phyloP scores from a whole-genome alignment of 805 yeast species.

The Candida broadrunensis region DNA sequence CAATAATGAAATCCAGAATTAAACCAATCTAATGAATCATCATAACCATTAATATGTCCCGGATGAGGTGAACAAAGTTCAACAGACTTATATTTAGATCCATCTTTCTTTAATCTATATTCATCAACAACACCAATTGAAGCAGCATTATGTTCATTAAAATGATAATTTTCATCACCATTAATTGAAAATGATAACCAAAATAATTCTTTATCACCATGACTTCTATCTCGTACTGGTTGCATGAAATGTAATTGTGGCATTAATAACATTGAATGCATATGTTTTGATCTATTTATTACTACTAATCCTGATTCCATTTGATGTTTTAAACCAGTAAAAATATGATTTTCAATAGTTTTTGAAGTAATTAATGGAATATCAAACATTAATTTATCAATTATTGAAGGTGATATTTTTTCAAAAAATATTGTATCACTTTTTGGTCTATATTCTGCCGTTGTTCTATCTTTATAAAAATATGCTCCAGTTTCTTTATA shows the following conservation, averaged over 20 bases:
- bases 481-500: constrained; percentile 29
- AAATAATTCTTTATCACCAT: constrained; percentile 28
- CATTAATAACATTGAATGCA: constrained; percentile 22
- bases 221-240: constrained; percentile 17
- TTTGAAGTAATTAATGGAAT: constrained; percentile 27
- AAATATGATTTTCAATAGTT: constrained; percentile 26
- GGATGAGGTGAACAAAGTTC: constrained; percentile 63
- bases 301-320: constrained; percentile 33
- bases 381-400: constrained; percentile 26
- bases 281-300: constrained; percentile 23
- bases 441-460: constrained; percentile 19
- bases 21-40: constrained; percentile 38
- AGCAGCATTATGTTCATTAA: constrained; percentile 21
- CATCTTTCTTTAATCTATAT: constrained; percentile 12
- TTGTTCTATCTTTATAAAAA: constrained; percentile 26
- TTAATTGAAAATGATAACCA: constrained; percentile 24
- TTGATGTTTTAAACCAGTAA: constrained; percentile 38
- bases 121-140: constrained; percentile 28
- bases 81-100: constrained; percentile 21
- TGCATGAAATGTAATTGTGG: constrained; percentile 24
- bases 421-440: constrained; percentile 17
- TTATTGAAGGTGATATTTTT: constrained; percentile 17
- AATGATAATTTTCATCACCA: constrained; percentile 24
- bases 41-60: constrained; percentile 51
- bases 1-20: constrained; percentile 43